Evolutionary conservation across 768 basidiomycete species (phyloP).

Genomic region (Pluteus cervinus): DNA sequence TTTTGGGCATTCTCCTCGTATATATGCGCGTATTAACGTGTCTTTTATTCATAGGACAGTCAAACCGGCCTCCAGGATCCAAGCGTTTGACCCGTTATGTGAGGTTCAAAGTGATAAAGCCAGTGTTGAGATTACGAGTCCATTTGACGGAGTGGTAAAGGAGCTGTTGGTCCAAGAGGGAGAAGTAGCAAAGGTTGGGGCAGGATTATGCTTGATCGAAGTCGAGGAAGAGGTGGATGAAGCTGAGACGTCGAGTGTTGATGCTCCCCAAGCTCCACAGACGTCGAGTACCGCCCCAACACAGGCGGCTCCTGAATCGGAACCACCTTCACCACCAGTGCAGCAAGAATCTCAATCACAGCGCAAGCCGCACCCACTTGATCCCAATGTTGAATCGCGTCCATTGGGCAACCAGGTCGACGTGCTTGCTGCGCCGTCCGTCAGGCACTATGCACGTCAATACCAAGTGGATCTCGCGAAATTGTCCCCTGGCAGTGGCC

Average conservation of each 20-base stretch:
- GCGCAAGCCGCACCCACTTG: slow-evolving; percentile 51
- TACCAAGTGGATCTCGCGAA: slow-evolving; percentile 52
- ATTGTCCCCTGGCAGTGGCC: slow-evolving; percentile 65
- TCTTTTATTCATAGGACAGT: slow-evolving; percentile 48
- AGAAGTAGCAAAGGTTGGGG: slow-evolving; percentile 78
- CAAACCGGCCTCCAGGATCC: slow-evolving; percentile 40
- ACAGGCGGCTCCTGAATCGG: neutral
- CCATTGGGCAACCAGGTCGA: slow-evolving; percentile 15
- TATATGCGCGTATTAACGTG: neutral
- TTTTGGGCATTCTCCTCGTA: slow-evolving; percentile 6
- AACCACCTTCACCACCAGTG: neutral
- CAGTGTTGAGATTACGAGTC: slow-evolving; percentile 85
- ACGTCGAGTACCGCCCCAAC: slow-evolving; percentile 5
- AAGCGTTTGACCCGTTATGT: slow-evolving; percentile 68
- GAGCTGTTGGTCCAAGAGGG: slow-evolving; percentile 75
- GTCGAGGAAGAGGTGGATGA: slow-evolving; percentile 43
- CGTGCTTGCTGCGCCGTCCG: slow-evolving; percentile 69
- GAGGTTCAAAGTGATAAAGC: slow-evolving; percentile 91
- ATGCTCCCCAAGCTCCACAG: neutral
- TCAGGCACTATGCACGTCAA: slow-evolving; percentile 70
- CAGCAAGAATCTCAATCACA: slow-evolving; percentile 2
- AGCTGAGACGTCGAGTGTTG: neutral
- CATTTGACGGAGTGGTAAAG: slow-evolving; percentile 71
- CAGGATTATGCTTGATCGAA: slow-evolving; percentile 73
- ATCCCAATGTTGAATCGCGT: slow-evolving; percentile 40